Base-by-base conservation (phyloP, 768 basidiomycete species). In the Russula lepida region DNA sequence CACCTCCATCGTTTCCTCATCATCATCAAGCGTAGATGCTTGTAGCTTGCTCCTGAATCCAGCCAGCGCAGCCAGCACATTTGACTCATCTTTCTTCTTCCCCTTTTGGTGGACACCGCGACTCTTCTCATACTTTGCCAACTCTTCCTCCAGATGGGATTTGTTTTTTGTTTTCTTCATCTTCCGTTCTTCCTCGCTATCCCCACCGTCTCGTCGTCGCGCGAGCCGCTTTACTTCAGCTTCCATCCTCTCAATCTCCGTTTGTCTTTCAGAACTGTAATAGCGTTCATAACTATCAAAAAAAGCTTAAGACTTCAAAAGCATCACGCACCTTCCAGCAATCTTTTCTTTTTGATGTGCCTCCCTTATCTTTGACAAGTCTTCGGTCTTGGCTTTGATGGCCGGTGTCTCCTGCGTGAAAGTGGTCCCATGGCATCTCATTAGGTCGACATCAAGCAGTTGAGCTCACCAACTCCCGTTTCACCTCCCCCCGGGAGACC, bases 221-320 rank as follows among this genome's bases (percentile, higher is more conserved):
- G 83, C 78, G 7, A 95, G 81, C 63, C 82, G 86, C 27, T 90
- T 86, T 58, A 98, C 88, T 48, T 92, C 89, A 7, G 83, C 84
- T 72, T 98, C 92, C 85, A 98, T 90, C 67, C 81, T 86, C 66
- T 85, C 86, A 54, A 97, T 90, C 70, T 93, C 85, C 7, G 83
- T 77, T 68, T 86, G 82, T 23, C 89, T 87, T 12, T 80, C 73
- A 35, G 78, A 78, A 55, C 88, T 92, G 60, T 41, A 32, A 32
- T 15, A 9, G n/a, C 39, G 6, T n/a, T 51, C 23, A 58, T 49
- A 8, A 33, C 61, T 27, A 69, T n/a, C n/a, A 53, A 25, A 8
- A 8, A 30, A 39, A 4, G 28, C 12, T 11, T 23, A 17, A 17
- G 13, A n/a, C 1, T 11, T 37, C 55, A 27, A 49, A 39, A 53